Evolutionary conservation across 108 stramenopile genomes (phyloP).

Genomic region (Schizochytrium sp.): DNA sequence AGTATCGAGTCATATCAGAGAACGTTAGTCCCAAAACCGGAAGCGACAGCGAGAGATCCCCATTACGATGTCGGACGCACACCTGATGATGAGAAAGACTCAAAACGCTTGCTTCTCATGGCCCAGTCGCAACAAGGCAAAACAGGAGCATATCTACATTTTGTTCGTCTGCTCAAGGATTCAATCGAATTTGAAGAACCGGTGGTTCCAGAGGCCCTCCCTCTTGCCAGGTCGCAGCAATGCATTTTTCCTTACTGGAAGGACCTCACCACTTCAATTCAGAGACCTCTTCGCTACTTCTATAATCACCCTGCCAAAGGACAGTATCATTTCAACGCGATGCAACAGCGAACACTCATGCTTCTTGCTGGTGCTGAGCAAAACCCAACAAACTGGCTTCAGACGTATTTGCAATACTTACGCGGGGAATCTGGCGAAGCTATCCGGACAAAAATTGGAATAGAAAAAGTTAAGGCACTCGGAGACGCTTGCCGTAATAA

Average conservation of each 20-base stretch:
- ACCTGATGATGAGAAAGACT: neutral
- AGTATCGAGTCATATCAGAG: neutral
- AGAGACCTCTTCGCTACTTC: neutral
- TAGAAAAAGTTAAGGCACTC: no score
- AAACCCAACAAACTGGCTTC: neutral
- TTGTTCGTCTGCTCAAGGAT: constrained; percentile 3
- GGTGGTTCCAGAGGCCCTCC: neutral
- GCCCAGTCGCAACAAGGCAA: constrained; percentile 24
- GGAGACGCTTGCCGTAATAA: no score
- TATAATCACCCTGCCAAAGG: neutral
- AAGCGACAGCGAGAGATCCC: neutral
- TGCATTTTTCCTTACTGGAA: neutral
- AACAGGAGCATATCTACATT: neutral
- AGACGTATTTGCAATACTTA: no score
- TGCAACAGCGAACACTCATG: neutral
- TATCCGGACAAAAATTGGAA: no score
- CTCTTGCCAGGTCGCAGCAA: neutral
- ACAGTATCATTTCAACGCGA: neutral
- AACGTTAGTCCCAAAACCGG: neutral
- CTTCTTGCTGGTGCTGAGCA: neutral
- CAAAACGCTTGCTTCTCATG: neutral
- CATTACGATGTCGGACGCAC: neutral
- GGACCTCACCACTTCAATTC: neutral
- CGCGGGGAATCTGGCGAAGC: no score
- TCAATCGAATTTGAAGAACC: neutral